These are phyloP conservation scores for Paraconiothyrium sp. DNA, from an alignment of 2,329 filamentous ascomycete species.

Conservation along the genomic window DNA sequence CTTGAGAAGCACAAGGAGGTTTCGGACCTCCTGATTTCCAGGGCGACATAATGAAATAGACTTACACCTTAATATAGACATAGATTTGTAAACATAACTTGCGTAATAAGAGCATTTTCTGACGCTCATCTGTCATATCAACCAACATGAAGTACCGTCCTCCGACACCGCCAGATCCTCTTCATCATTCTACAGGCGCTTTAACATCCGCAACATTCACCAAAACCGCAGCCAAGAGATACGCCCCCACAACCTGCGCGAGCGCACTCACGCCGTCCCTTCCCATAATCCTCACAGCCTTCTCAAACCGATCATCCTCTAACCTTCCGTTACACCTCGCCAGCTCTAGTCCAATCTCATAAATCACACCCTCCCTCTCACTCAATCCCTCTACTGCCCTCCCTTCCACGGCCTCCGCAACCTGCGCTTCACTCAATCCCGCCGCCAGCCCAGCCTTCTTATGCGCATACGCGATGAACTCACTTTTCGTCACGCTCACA, in stretches of 20 bases:
- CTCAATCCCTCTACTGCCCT: neutral
- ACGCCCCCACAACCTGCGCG: conserved; percentile 18
- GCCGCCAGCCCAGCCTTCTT: conserved; percentile 16
- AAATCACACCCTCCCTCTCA: conserved; percentile 17
- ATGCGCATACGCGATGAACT: conserved; percentile 19
- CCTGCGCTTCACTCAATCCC: conserved; percentile 14
- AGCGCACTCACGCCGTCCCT: conserved; percentile 16
- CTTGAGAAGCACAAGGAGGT: no score
- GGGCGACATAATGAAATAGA: no score
- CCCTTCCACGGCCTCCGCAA: conserved; percentile 9
- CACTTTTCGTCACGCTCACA: conserved; percentile 7
- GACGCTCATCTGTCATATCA: no score
- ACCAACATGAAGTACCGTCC: no score
- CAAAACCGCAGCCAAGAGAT: conserved; percentile 15
- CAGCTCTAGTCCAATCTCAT: conserved; percentile 16
- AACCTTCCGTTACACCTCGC: conserved; percentile 13
- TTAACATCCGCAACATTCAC: conserved; percentile 16
- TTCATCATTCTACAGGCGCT: neutral
- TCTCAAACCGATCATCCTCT: conserved; percentile 7
- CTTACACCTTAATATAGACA: no score
- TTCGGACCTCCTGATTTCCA: no score
- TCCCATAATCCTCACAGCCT: conserved; percentile 6
- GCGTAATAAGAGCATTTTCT: no score
- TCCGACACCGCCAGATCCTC: no score
- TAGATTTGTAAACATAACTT: no score